Conservation (phyloP, 805 yeast genomes). For the Lachancea kluyveri region DNA sequence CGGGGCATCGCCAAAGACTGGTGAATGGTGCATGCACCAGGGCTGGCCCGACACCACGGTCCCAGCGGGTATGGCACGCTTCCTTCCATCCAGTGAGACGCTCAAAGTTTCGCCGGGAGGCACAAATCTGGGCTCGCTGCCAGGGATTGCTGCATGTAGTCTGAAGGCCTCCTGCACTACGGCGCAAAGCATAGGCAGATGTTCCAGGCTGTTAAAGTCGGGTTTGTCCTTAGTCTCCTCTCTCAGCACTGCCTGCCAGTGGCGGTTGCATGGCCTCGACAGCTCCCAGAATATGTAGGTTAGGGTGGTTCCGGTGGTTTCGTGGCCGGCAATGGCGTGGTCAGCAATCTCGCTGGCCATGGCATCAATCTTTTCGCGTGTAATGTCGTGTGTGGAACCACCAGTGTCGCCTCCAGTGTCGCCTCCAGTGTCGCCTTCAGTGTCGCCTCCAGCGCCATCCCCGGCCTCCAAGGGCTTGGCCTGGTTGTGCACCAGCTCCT, state of each 20-base stretch:
- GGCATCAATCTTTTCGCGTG: slow-evolving; percentile 4
- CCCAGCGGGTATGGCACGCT: slow-evolving; percentile 41
- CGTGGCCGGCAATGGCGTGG: slow-evolving; percentile 73
- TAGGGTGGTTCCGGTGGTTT: slow-evolving; percentile 63
- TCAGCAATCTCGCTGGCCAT: slow-evolving; percentile 50
- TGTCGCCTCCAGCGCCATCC: too few relatives aligned
- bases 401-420: too few relatives aligned
- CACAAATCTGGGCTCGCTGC: slow-evolving; percentile 59
- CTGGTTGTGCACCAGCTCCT: neutral
- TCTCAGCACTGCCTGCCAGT: slow-evolving; percentile 42
- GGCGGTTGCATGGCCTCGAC: slow-evolving; percentile 41
- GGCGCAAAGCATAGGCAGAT: slow-evolving; percentile 53
- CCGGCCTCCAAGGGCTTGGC: too few relatives aligned
- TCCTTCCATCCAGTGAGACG: slow-evolving; percentile 15
- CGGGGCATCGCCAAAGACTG: slow-evolving; percentile 45
- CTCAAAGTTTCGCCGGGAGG: slow-evolving; percentile 24
- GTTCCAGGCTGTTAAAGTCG: slow-evolving; percentile 40
- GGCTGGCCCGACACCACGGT: slow-evolving; percentile 61
- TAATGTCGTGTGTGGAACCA: too few relatives aligned
- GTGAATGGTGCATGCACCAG: slow-evolving; percentile 53
- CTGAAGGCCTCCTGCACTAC: slow-evolving; percentile 55
- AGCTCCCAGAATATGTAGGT: slow-evolving; percentile 54
- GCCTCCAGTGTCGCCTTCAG: too few relatives aligned
- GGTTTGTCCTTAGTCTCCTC: slow-evolving; percentile 36
- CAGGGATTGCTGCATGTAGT: slow-evolving; percentile 67